Evolutionary conservation across 2,329 filamentous ascomycete genomes (phyloP), one percentile per base, ranked within the genome.

Genomic region (Ampelomyces quisqualis): DNA sequence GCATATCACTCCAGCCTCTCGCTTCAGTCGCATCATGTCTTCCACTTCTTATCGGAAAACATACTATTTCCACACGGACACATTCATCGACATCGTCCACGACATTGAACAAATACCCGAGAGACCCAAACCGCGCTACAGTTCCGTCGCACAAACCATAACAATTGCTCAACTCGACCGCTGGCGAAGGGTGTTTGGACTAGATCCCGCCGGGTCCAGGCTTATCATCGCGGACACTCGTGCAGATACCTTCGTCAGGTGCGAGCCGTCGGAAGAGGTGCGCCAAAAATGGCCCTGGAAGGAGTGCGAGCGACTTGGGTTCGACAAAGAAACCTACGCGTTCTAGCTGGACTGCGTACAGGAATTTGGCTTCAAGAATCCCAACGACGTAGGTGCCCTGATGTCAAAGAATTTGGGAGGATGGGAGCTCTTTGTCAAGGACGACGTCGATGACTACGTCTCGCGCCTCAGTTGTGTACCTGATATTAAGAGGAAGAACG

Each of bases 1-100:
- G 23, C n/a, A 29, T 29, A 4, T 29, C 27, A 15, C n/a, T 17
- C 27, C 13, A 29, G 14, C 10, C 13, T 17, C 17, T 29, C 27
- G 10, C 27, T 29, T 17, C 17, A 29, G 4, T 15, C 5, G 17
- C 27, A 17, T 8, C 27, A 29, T 29, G 27, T 13, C 27, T 13
- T 29, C 5, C 13, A 29, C 13, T 7, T 6, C 8, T 4, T 7
- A 8, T 6, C 13, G 27, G 7, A 35, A 15, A 14, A 15, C n/a
- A 18, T 42, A 38, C 18, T 46, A 46, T 22, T 26, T 46, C 11
- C 30, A 33, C 17, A 38, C 35, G 9, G 19, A 39, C 7, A 42
- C 34, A 2, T 39, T 20, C 20, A 46, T 42, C 20, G 13, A 19
- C 10, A 42, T 46, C 19, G 26, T 42, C 8, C 38, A 42, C 13